Evolutionary conservation across 1,284 basidiomycete species (phyloP).

Genomic region (Pseudozyma hubeiensis): DNA sequence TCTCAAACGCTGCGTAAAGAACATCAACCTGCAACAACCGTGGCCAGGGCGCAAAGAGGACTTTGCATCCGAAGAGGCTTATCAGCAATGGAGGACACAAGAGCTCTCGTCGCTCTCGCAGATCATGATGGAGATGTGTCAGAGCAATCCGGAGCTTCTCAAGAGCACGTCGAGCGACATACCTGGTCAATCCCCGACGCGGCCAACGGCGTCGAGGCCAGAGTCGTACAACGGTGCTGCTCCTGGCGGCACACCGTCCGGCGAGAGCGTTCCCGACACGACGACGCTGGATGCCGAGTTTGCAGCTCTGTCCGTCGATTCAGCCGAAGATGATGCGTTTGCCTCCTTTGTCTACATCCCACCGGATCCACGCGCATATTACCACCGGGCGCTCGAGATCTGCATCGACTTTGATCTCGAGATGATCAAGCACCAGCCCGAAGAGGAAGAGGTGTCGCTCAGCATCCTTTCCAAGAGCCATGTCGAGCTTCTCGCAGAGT

Average conservation of each 20-base stretch:
- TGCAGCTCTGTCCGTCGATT: conserved; percentile 21
- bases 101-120: conserved; percentile 88
- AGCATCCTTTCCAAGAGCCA: conserved; percentile 88
- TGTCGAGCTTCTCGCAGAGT: conserved; percentile 85
- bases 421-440: conserved; percentile 87
- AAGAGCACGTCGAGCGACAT: conserved; percentile 73
- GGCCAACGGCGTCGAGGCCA: conserved; percentile 15
- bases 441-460: conserved; percentile 94
- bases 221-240: conserved; percentile 23
- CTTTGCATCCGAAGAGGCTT: conserved; percentile 82
- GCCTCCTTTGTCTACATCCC: conserved; percentile 83
- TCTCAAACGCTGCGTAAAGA: conserved; percentile 85
- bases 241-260: conserved; percentile 8
- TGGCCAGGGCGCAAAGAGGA: conserved; percentile 89
- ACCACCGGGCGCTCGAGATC: conserved; percentile 83
- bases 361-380: conserved; percentile 84
- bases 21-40: conserved; percentile 83
- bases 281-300: conserved; percentile 40
- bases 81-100: conserved; percentile 83
- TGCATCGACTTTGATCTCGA: conserved; percentile 89
- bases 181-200: conserved; percentile 22
- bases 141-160: conserved; percentile 86
- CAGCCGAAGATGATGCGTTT: conserved; percentile 53
- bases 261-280: conserved; percentile 16
- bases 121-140: conserved; percentile 87